Evolutionary conservation across 1,139 yeast genomes (phyloP).

Genomic region (Pichia sp.): DNA sequence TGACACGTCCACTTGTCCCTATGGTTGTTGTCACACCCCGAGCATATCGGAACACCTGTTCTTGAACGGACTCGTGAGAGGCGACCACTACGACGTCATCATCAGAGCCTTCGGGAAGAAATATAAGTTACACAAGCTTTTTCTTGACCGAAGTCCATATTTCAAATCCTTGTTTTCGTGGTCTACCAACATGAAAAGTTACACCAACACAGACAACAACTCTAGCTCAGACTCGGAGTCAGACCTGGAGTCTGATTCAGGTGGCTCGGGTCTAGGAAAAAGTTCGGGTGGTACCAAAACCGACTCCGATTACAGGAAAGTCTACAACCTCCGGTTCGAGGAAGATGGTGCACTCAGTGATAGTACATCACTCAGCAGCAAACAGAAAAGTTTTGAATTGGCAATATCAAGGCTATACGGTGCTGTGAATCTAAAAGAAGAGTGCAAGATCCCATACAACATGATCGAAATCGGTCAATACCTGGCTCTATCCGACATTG

Average conservation of each 20-base stretch:
- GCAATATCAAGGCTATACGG: constrained; percentile 45
- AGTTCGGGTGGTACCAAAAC: background rate
- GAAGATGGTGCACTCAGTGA: constrained; percentile 25
- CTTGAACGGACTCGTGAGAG: constrained; percentile 39
- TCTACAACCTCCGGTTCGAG: constrained; percentile 36
- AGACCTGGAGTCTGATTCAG: constrained; percentile 9
- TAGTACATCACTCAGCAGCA: constrained; percentile 10
- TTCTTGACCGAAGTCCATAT: constrained; percentile 44
- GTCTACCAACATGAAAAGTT: constrained; percentile 24
- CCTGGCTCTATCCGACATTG: constrained; percentile 42
- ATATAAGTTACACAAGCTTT: constrained; percentile 41
- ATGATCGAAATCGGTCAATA: constrained; percentile 46
- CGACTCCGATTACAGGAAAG: constrained; percentile 10
- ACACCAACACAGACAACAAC: background rate
- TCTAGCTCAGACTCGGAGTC: constrained; percentile 7
- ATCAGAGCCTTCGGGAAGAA: constrained; percentile 41
- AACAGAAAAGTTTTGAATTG: constrained; percentile 42
- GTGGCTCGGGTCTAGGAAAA: background rate
- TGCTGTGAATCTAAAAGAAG: constrained; percentile 32
- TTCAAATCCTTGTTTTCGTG: constrained; percentile 45
- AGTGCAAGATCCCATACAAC: constrained; percentile 32
- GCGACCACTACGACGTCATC: constrained; percentile 46
- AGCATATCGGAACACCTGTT: constrained; percentile 23
- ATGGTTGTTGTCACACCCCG: constrained; percentile 15
- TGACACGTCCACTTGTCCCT: constrained; percentile 9